Base-by-base conservation (phyloP, 768 basidiomycete species). In the Trametes gibbosa region DNA sequence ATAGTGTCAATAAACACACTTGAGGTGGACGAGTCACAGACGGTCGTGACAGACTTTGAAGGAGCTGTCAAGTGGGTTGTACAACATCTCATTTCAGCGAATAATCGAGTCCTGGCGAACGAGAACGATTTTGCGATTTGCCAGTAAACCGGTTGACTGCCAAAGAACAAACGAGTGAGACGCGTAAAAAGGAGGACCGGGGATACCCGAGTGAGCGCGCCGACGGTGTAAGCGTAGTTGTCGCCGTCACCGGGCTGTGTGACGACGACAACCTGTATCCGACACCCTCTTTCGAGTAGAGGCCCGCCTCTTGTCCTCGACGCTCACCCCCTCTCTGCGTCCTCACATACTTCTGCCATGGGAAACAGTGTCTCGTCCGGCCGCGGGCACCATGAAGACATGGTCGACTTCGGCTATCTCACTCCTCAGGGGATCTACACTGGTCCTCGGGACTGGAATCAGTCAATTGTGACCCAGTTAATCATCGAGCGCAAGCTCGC, bases 401-500 rank as follows among this genome's bases (percentile, higher is more conserved):
- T 85, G 25, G 89, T 92, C 71, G 93, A 95, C 77, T 89, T 84
- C 66, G 93, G 93, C 58, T 75, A 78, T 68, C 84, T 95, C 50
- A 74, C 82, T 54, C 93, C 93, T 19, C 90, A 92, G 67, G 92
- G 92, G 68, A 83, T 94, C 62, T 95, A 95, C 77, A 86, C 90
- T 19, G 90, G 87, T 23, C 76, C 82, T 46, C 81, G 82, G 69
- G 95, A 98, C 75, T 98, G 94, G 88, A 94, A 93, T 70, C 90
- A 95, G 65, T 73, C 84, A 53, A 76, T 91, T 59, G 95, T 96
- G 63, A 86, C 89, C 61, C 87, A 91, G 74, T 83, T 96, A 69
- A 94, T 99, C 72, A 77, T 87, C 67, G 87, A 91, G 65, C 86
- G 92, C 71, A 87, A 83, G 68, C 83, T 99, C 41, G 94, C 95